Base-by-base conservation (phyloP, 2,329 filamentous ascomycete genomes). In the Cercospora berteroae region DNA sequence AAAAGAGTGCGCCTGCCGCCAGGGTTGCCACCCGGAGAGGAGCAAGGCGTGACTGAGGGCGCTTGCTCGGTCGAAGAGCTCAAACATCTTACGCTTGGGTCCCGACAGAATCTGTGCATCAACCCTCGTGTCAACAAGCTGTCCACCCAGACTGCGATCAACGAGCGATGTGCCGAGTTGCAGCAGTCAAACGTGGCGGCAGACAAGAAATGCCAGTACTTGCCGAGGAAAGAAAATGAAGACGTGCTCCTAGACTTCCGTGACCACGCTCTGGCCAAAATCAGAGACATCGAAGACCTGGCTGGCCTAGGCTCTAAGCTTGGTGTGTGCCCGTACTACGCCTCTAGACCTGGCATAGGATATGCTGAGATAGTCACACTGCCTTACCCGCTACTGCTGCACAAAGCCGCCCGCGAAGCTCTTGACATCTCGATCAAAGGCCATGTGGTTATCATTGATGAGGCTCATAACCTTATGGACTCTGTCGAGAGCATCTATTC, bases 401-500 rank as follows among this genome's bases (percentile, higher is more conserved):
- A 98, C 75, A 91, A 89, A 74, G 91, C 89, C 4, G 94, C 95
- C 0, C 85, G 95, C 59, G 94, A 98, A 68, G 93, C 95, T 0
- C 84, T 99, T 0, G 90, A 91, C 0, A 88, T 99, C 52, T 94
- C 90, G 25, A 80, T 99, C 8, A 93, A 96, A 73, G 88, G 89
- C 5, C 95, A 96, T 75, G 84, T 99, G 0, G 89, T 99, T n/a
- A 91, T 99, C 27, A 92, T 99, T 58, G 95, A 99, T 73, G 95
- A 99, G 81, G 95, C 95, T 0, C 95, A 99, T 77, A 99, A 99
- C 76, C 87, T 99, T 62, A 97, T 97, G 90, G 94, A 97, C 77
- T 93, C 94, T 0, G 92, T 99, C 56, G 87, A 92, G 16, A 90
- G 89, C 56, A 95, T 97, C 36, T 89, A 97, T 77, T 94, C 94